A percentile compares a stretch with the other conserved stretches of the same genome.
phyloP scores from a whole-genome alignment of 768 basidiomycete species.

The Suillus subluteus region DNA sequence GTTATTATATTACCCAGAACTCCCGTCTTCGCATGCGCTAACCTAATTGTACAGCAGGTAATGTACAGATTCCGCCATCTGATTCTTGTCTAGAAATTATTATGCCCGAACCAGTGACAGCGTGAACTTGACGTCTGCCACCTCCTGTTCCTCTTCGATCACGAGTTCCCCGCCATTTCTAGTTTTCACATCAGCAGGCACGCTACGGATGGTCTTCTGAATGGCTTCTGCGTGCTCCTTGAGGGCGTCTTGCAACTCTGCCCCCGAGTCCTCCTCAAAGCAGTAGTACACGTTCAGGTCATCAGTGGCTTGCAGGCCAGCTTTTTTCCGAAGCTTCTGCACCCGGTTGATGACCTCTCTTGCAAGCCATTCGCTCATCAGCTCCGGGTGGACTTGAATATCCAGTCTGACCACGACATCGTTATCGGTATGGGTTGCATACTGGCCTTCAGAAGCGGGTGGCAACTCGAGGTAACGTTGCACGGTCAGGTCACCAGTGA shows the following conservation, averaged over 20 bases:
- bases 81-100: conserved; percentile 7
- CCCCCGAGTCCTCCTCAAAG: conserved; percentile 71
- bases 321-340: conserved; percentile 95
- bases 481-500: conserved; percentile 89
- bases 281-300: conserved; percentile 87
- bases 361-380: conserved; percentile 86
- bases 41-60: conserved; percentile 25
- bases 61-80: conserved; percentile 18
- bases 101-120: conserved; percentile 60
- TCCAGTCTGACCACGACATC: conserved; percentile 96
- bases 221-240: conserved; percentile 69
- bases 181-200: conserved; percentile 63
- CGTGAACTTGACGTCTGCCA: conserved; percentile 77
- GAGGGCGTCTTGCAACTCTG: conserved; percentile 67
- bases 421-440: conserved; percentile 86
- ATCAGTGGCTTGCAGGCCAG: conserved; percentile 92
- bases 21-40: neutral
- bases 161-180: conserved; percentile 55
- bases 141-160: conserved; percentile 87
- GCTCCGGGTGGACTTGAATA: conserved; percentile 82
- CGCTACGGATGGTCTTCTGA: conserved; percentile 70
- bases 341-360: conserved; percentile 91
- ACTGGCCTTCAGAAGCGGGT: conserved; percentile 58
- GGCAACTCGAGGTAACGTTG: conserved; percentile 89
- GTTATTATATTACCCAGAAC: neutral